Conservation (phyloP, 148 eudicot genomes). For the Camellia sinensis region DNA sequence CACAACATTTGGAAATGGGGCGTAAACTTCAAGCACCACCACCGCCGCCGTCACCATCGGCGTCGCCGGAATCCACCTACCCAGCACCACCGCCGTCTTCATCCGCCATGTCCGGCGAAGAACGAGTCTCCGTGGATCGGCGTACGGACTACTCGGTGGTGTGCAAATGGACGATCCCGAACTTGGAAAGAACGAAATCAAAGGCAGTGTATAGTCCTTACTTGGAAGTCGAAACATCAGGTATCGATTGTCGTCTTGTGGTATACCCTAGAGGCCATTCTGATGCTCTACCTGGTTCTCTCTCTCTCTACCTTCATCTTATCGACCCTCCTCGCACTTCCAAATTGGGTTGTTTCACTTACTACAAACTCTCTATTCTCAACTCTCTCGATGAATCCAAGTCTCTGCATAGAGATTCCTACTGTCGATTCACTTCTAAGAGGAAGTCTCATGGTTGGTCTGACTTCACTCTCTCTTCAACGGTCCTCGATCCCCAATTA, state of each 20-base stretch:
- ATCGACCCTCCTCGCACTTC: slow-evolving; percentile 63
- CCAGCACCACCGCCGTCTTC: no score
- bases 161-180: slow-evolving; percentile 65
- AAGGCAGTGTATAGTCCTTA: slow-evolving; percentile 72
- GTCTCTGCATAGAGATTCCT: slow-evolving; percentile 57
- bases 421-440: slow-evolving; percentile 69
- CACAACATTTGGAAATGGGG: no score
- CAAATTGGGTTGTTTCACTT: slow-evolving; percentile 72
- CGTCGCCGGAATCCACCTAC: no score
- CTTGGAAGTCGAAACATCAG: slow-evolving; percentile 46
- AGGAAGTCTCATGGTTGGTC: slow-evolving; percentile 90
- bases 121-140: no score
- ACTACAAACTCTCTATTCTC: slow-evolving; percentile 55
- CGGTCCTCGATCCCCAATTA: slow-evolving; percentile 45
- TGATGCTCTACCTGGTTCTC: slow-evolving; percentile 69
- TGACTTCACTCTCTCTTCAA: slow-evolving; percentile 56
- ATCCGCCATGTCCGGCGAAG: background rate
- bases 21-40: no score
- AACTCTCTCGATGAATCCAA: slow-evolving; percentile 45
- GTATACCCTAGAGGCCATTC: slow-evolving; percentile 79
- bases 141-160: slow-evolving; percentile 28
- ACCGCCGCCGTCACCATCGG: no score
- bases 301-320: slow-evolving; percentile 61
- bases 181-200: slow-evolving; percentile 55
- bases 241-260: slow-evolving; percentile 64